A percentile compares a stretch with the other conserved stretches of the same genome.
phyloP scores from a whole-genome alignment of 352 stramenopile species.

The Globisporangium yorkense region DNA sequence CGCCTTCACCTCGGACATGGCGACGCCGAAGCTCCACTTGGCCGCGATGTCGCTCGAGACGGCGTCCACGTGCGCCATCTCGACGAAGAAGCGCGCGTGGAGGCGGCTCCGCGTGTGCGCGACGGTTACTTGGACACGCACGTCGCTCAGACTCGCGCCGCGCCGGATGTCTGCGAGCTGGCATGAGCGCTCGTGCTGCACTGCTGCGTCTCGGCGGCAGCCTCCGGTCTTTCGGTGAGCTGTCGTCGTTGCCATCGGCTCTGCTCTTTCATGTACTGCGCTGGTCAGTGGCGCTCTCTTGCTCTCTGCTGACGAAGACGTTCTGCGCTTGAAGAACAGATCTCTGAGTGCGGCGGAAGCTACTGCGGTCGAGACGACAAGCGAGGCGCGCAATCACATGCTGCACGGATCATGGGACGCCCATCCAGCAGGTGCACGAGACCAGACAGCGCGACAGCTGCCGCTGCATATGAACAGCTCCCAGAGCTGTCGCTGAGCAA shows the following conservation, averaged over 20 bases:
- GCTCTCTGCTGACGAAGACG: background rate
- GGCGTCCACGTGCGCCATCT: slow-evolving; percentile 22
- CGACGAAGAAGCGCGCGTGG: slow-evolving; percentile 47
- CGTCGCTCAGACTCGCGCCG: slow-evolving; percentile 42
- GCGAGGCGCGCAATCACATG: background rate
- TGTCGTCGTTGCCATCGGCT: background rate
- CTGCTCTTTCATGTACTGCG: background rate
- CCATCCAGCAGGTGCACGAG: background rate
- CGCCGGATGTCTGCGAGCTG: slow-evolving; percentile 55
- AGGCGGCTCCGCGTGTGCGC: slow-evolving; percentile 42
- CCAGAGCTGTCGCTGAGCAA: background rate
- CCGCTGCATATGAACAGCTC: background rate
- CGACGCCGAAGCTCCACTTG: slow-evolving; percentile 16
- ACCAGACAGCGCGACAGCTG: background rate
- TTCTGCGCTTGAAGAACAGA: background rate
- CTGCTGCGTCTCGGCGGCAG: background rate
- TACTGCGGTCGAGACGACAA: background rate
- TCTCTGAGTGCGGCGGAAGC: background rate
- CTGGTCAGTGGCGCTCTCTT: background rate
- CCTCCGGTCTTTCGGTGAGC: background rate
- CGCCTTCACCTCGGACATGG: slow-evolving; percentile 31
- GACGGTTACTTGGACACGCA: slow-evolving; percentile 37
- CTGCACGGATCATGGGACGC: background rate
- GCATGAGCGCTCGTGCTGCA: slow-evolving; percentile 17
- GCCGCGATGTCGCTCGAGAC: slow-evolving; percentile 5